A percentile compares a stretch with the other conserved stretches of the same genome.
Evolutionary conservation across 23 red algal species (phyloP).

Genomic region (Gracilaria domingensis): DNA sequence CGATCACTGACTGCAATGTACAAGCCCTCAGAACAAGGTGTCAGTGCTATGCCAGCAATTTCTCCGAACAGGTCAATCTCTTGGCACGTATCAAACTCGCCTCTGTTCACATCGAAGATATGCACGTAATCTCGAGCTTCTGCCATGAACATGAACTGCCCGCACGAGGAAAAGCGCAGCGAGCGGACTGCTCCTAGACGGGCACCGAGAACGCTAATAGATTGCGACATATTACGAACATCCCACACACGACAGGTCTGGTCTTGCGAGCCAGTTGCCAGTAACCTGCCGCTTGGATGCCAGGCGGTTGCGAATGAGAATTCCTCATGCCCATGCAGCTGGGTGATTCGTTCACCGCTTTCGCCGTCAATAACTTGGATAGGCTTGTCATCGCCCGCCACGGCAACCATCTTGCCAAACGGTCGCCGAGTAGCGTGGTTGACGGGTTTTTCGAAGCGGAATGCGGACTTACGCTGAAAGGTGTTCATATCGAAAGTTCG

Average conservation of each 20-base stretch:
- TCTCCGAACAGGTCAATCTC: conserved; percentile 96
- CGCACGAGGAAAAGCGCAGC: conserved; percentile 83
- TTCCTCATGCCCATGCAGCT: conserved; percentile 80
- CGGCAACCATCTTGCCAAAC: conserved; percentile 75
- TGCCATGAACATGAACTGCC: conserved; percentile 79
- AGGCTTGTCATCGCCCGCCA: conserved; percentile 76
- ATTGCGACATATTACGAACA: conserved; percentile 75
- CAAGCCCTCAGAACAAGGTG: conserved; percentile 69
- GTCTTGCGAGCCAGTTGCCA: conserved; percentile 96
- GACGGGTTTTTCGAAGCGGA: conserved; percentile 70
- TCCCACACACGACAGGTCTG: conserved; percentile 95
- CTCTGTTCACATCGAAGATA: conserved; percentile 81
- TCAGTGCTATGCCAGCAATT: conserved; percentile 82
- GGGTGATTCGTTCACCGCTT: conserved; percentile 46
- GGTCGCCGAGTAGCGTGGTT: conserved; percentile 82
- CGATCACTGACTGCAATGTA: conserved; percentile 84
- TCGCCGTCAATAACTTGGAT: conserved; percentile 76
- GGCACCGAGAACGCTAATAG: conserved; percentile 63
- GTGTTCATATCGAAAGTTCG: conserved; percentile 83
- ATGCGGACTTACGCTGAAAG: conserved; percentile 46
- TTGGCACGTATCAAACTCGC: conserved; percentile 70
- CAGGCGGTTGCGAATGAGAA: conserved; percentile 93
- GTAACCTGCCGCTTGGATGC: conserved; percentile 83
- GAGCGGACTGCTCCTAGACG: conserved; percentile 82
- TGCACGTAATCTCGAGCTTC: conserved; percentile 94